Conservation (phyloP, 2,329 filamentous ascomycete species). For the Epichloe typhina region DNA sequence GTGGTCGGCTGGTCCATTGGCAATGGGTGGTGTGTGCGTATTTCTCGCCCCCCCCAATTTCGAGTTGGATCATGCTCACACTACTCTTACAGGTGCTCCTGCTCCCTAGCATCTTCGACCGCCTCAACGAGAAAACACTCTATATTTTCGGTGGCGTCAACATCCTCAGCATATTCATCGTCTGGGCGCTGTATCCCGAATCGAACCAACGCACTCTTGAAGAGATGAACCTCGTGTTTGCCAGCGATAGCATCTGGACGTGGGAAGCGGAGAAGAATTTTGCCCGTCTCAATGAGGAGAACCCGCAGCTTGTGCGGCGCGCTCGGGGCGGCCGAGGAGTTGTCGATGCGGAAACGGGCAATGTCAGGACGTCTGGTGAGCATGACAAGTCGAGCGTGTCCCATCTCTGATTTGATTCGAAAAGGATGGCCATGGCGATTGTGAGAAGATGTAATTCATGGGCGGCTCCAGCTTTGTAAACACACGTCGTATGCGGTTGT, state of each 20-base stretch:
- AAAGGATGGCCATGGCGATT: no score
- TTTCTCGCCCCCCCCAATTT: slow-evolving; percentile 34
- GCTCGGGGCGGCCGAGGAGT: slow-evolving; percentile 5
- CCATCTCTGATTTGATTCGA: background rate
- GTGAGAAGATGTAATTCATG: no score
- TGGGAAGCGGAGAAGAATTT: slow-evolving; percentile 61
- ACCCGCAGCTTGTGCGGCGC: slow-evolving; percentile 29
- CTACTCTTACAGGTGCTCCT: slow-evolving; percentile 24
- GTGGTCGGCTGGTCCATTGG: slow-evolving; percentile 47
- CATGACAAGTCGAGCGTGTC: slow-evolving; percentile 5
- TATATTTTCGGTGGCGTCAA: slow-evolving; percentile 63
- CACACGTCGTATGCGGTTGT: no score
- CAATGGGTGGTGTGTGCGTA: slow-evolving; percentile 48
- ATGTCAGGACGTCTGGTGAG: background rate
- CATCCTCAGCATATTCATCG: slow-evolving; percentile 50
- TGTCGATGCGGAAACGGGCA: slow-evolving; percentile 12
- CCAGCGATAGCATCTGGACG: slow-evolving; percentile 50
- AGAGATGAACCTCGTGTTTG: slow-evolving; percentile 63
- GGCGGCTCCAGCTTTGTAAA: no score
- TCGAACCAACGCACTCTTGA: slow-evolving; percentile 62
- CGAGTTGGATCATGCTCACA: no score
- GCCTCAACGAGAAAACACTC: slow-evolving; percentile 56
- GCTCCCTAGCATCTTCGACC: slow-evolving; percentile 46
- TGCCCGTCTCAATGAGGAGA: slow-evolving; percentile 45
- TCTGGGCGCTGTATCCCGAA: slow-evolving; percentile 64